Evolutionary conservation across 495 filamentous ascomycete genomes (phyloP).

Genomic region (Penicillium steckii): DNA sequence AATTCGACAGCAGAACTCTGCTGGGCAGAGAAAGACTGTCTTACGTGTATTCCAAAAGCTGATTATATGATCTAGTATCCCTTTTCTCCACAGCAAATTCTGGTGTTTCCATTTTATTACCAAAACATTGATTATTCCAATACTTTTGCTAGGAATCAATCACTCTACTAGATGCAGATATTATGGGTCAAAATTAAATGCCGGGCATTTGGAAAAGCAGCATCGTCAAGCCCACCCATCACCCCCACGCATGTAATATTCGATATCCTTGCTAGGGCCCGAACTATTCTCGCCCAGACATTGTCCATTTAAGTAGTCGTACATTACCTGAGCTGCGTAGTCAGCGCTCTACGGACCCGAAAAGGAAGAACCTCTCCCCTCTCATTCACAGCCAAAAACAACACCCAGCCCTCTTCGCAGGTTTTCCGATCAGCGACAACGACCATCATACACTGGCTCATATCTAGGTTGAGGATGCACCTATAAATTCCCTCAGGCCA

Average conservation of each 20-base stretch:
- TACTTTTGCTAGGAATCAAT: no score
- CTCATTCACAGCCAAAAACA: background rate
- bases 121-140: no score
- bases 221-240: background rate
- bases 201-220: background rate
- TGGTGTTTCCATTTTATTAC: no score
- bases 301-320: background rate
- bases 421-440: conserved; percentile 1
- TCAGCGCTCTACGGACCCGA: background rate
- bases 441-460: background rate
- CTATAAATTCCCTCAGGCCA: background rate
- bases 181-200: no score
- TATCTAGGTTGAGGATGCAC: background rate
- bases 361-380: conserved; percentile 1
- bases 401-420: conserved; percentile 1
- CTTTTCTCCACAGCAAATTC: no score
- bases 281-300: background rate
- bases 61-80: no score
- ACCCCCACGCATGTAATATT: background rate
- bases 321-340: background rate
- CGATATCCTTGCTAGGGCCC: background rate
- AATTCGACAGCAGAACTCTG: no score
- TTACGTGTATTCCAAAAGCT: no score
- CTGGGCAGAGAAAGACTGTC: no score
- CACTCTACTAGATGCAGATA: no score